A percentile compares a stretch with the other conserved stretches of the same genome.
Evolutionary conservation across 306 rosid species (phyloP).

Genomic region (Trifolium pratense): DNA sequence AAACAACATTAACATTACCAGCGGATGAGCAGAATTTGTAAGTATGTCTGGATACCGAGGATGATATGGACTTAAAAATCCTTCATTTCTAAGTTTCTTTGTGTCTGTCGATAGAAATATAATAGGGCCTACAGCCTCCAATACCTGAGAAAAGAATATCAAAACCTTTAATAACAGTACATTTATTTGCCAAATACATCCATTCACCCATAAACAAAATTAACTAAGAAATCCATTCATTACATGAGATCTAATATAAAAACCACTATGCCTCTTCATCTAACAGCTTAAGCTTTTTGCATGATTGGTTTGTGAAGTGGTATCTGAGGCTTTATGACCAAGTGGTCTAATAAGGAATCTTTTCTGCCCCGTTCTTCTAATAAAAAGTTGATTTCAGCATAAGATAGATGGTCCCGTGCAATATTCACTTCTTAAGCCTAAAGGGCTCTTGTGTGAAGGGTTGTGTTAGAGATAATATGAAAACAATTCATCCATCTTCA

Average conservation of each 20-base stretch:
- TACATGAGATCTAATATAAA: constrained; percentile 4
- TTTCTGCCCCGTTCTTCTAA: constrained; percentile 16
- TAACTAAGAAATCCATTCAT: constrained; percentile 28
- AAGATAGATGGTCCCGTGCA: not conserved
- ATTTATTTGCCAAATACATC: constrained; percentile 38
- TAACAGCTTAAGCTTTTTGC: constrained; percentile 8
- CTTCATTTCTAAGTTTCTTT: constrained; percentile 96
- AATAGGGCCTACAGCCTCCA: constrained; percentile 97
- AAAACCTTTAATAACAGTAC: constrained; percentile 13
- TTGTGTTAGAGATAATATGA: not conserved
- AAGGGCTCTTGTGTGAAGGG: not conserved
- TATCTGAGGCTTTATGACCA: not conserved
- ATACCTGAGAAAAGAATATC: constrained; percentile 62
- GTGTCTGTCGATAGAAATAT: constrained; percentile 96
- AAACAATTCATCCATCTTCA: constrained; percentile 3
- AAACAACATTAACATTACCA: constrained; percentile 60
- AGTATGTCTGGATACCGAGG: constrained; percentile 99
- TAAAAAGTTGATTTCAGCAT: not conserved
- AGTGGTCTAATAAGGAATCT: not conserved
- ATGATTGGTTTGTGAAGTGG: not conserved
- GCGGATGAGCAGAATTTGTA: constrained; percentile 97
- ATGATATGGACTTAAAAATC: constrained; percentile 97
- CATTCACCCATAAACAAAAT: constrained; percentile 32
- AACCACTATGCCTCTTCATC: constrained; percentile 7
- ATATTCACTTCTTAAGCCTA: not conserved